Percentiles rank a stretch among this genome's conserved stretches.
These are phyloP conservation scores for Fusarium foetens DNA, from an alignment of 2,329 filamentous ascomycete species.

Conservation along the genomic window DNA sequence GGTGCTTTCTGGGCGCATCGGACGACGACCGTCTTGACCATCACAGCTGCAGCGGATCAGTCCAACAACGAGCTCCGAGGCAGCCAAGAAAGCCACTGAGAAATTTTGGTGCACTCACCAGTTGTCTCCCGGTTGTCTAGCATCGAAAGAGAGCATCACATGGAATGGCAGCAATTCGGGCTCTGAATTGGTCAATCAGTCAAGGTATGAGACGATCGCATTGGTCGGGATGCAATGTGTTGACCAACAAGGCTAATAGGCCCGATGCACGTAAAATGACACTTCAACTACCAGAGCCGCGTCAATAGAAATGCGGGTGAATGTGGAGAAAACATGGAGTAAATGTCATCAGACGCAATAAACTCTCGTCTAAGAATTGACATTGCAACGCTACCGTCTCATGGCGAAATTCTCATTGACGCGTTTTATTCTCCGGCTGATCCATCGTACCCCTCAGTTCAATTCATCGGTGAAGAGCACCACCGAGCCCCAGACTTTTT, in stretches of 20 bases:
- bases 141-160: background rate
- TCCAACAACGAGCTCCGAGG: background rate
- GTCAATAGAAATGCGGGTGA: conserved; percentile 33
- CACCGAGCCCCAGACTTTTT: conserved; percentile 14
- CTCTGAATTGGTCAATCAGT: background rate
- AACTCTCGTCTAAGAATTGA: background rate
- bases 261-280: conserved; percentile 22
- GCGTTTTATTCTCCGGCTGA: conserved; percentile 21
- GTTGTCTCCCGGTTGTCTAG: accelerated
- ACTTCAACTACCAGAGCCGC: conserved; percentile 15
- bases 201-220: background rate
- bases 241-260: conserved; percentile 10
- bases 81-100: too few relatives aligned
- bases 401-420: conserved; percentile 35
- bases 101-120: too few relatives aligned
- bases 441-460: conserved; percentile 27
- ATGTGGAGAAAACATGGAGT: conserved; percentile 16
- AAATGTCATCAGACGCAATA: conserved; percentile 11
- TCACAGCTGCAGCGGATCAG: background rate
- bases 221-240: background rate
- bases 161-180: background rate
- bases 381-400: conserved; percentile 11
- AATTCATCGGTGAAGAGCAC: conserved; percentile 15
- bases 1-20: background rate
- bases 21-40: accelerated